A percentile compares a stretch with the other conserved stretches of the same genome.
phyloP scores from a whole-genome alignment of 306 rosid species.

The Lablab purpureus region DNA sequence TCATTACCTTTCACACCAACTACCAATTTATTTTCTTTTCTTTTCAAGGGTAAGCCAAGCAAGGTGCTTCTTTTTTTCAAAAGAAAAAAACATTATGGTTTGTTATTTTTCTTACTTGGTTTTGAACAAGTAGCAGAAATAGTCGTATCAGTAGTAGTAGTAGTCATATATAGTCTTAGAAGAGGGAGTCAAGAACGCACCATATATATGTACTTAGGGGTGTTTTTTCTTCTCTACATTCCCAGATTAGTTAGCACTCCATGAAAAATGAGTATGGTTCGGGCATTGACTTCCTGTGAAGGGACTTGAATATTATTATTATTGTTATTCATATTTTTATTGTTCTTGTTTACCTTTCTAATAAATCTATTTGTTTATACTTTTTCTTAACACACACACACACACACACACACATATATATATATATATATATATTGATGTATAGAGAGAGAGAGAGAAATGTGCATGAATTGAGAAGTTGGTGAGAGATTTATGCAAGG shows the following conservation, averaged over 20 bases:
- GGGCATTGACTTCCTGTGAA: constrained; percentile 95
- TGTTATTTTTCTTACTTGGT: neutral
- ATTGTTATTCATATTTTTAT: constrained; percentile 34
- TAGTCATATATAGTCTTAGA: constrained; percentile 24
- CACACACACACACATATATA: no score
- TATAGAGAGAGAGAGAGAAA: neutral
- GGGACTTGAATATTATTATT: constrained; percentile 51
- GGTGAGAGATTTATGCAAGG: constrained; percentile 44
- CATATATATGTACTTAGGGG: constrained; percentile 48
- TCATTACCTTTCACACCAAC: constrained; percentile 81
- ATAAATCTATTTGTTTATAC: neutral
- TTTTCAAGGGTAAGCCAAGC: constrained; percentile 23
- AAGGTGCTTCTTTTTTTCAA: neutral
- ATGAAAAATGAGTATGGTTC: constrained; percentile 77
- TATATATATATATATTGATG: neutral
- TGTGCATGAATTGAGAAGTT: constrained; percentile 30
- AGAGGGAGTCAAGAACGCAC: constrained; percentile 99
- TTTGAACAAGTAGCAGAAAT: neutral
- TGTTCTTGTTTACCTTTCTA: constrained; percentile 23
- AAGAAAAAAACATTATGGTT: neutral
- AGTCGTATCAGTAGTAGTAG: neutral
- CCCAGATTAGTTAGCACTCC: constrained; percentile 35
- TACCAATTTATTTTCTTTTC: constrained; percentile 15
- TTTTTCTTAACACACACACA: neutral
- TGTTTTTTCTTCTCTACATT: constrained; percentile 35